Conservation (phyloP, 2,329 filamentous ascomycete genomes). For the Metarhizium humberi region DNA sequence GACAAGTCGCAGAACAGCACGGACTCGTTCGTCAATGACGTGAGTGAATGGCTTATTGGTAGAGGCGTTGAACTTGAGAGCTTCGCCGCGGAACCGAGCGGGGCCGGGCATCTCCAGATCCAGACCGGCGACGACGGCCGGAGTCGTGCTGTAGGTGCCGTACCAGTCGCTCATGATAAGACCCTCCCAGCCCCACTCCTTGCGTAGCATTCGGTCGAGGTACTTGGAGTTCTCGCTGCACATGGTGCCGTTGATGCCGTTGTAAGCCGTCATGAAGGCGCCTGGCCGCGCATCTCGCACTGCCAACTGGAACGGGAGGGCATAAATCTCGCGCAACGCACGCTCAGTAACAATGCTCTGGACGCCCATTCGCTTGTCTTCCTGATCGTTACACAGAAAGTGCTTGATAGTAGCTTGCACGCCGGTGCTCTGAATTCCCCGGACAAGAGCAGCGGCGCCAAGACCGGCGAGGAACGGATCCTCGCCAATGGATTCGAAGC, state of each 20-base stretch:
- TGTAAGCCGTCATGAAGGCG: conserved; percentile 51
- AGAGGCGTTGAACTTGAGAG: conserved; percentile 40
- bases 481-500: conserved; percentile 50
- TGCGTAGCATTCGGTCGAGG: conserved; percentile 40
- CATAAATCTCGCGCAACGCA: conserved; percentile 49
- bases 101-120: conserved; percentile 54
- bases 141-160: conserved; percentile 45
- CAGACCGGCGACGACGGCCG: conserved; percentile 40
- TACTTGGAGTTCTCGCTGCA: conserved; percentile 45
- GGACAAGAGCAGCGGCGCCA: conserved; percentile 42
- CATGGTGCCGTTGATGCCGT: conserved; percentile 47
- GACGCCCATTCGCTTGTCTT: conserved; percentile 47
- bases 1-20: conserved; percentile 48
- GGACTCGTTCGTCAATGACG: conserved; percentile 48
- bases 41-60: conserved; percentile 47
- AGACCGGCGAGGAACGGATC: conserved; percentile 48
- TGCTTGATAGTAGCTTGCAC: conserved; percentile 51
- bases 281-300: conserved; percentile 41
- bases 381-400: conserved; percentile 53
- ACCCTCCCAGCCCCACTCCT: conserved; percentile 49
- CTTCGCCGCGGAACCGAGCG: conserved; percentile 39
- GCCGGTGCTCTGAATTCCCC: conserved; percentile 46
- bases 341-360: conserved; percentile 45
- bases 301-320: conserved; percentile 48
- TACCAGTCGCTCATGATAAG: conserved; percentile 53